Evolutionary conservation across 2,329 filamentous ascomycete genomes (phyloP).

Genomic region (Colletotrichum siamense): DNA sequence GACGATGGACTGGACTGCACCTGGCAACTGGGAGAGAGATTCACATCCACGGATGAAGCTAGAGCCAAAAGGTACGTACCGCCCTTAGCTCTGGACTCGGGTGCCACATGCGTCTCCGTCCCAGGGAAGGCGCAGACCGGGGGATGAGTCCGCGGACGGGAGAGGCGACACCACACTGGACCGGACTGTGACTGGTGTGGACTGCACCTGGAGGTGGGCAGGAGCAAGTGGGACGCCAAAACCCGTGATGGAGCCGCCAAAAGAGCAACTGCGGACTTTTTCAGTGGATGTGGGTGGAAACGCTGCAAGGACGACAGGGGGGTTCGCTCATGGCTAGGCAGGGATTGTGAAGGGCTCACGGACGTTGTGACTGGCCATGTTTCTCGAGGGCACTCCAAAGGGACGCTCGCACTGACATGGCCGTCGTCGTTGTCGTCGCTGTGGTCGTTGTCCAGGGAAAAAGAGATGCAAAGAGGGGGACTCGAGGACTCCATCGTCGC

Average conservation of each 20-base stretch:
- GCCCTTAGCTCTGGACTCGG: background rate
- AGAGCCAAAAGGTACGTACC: background rate
- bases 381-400: constrained; percentile 10
- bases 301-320: background rate
- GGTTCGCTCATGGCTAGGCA: constrained; percentile 11
- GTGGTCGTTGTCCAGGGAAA: background rate
- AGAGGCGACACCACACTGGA: constrained; percentile 5
- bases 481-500: background rate
- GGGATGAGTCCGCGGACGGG: constrained; percentile 1
- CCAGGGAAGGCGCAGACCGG: constrained; percentile 1
- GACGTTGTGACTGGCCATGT: constrained; percentile 17
- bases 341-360: constrained; percentile 12
- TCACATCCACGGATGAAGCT: background rate
- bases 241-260: background rate
- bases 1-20: background rate
- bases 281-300: constrained; percentile 14
- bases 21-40: background rate
- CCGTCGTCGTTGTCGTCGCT: background rate
- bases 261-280: background rate
- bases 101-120: constrained; percentile 12
- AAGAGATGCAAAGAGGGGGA: background rate
- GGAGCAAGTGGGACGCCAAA: background rate
- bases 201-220: background rate
- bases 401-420: background rate
- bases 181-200: background rate